Percentiles rank a stretch among this genome's conserved stretches.
phyloP scores from a whole-genome alignment of 768 basidiomycete genomes.

The Boletus vinaceobasis region DNA sequence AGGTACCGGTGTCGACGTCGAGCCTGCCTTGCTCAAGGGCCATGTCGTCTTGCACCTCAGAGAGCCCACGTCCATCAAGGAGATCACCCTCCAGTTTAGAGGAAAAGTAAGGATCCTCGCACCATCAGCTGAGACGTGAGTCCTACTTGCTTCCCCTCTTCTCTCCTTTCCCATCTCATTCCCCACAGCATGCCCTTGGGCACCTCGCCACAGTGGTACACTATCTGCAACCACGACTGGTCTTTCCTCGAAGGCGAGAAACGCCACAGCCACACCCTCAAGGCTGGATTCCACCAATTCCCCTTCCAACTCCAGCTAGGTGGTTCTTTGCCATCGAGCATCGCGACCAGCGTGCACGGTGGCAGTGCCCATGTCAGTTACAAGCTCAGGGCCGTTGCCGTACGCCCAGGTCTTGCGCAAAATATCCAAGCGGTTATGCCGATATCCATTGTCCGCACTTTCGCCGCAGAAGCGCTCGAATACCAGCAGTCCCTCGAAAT shows the following conservation, averaged over 20 bases:
- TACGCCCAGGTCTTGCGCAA: slow-evolving; percentile 67
- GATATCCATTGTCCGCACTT: slow-evolving; percentile 69
- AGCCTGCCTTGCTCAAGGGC: slow-evolving; percentile 78
- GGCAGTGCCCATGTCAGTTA: slow-evolving; percentile 75
- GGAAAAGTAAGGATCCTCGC: slow-evolving; percentile 77
- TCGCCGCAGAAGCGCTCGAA: slow-evolving; percentile 81
- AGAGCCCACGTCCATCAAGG: slow-evolving; percentile 80
- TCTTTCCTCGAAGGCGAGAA: slow-evolving; percentile 86
- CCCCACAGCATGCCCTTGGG: slow-evolving; percentile 18
- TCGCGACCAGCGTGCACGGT: slow-evolving; percentile 46
- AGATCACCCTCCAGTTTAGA: slow-evolving; percentile 78
- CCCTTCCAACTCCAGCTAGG: slow-evolving; percentile 88
- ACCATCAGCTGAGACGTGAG: slow-evolving; percentile 56
- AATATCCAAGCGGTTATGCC: slow-evolving; percentile 62
- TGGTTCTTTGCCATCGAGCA: slow-evolving; percentile 77
- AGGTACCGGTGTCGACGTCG: slow-evolving; percentile 80
- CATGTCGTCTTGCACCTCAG: slow-evolving; percentile 74
- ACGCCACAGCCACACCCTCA: slow-evolving; percentile 79
- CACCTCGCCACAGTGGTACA: slow-evolving; percentile 48
- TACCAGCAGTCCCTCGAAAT: slow-evolving; percentile 95
- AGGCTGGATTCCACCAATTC: slow-evolving; percentile 92
- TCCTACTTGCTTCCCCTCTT: slow-evolving; percentile 14
- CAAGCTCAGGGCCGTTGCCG: slow-evolving; percentile 84
- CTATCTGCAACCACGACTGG: slow-evolving; percentile 84
- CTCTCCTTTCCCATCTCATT: not conserved